phyloP scores from a whole-genome alignment of 192 early-diverging fungal genomes.

The Endogone sp. region DNA sequence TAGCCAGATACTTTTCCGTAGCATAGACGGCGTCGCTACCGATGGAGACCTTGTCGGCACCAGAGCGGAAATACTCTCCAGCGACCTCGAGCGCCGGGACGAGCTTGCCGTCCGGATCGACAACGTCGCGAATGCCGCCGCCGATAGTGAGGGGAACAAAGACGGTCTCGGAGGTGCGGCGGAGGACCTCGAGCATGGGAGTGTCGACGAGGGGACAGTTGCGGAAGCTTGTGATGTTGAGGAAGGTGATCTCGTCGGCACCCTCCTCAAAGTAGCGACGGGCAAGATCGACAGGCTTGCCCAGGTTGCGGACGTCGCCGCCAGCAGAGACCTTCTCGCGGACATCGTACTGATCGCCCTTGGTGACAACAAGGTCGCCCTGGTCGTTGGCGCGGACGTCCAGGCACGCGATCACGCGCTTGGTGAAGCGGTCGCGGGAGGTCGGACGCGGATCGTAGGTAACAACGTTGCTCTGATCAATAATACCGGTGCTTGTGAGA shows the following conservation, averaged over 20 bases:
- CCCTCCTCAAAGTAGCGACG: slow-evolving; percentile 90
- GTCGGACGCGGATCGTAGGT: slow-evolving; percentile 3
- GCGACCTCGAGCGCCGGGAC: slow-evolving; percentile 96
- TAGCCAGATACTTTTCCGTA: slow-evolving; percentile 76
- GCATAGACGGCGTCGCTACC: slow-evolving; percentile 99
- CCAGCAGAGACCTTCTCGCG: slow-evolving; percentile 59
- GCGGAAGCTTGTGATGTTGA: slow-evolving; percentile 98
- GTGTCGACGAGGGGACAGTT: slow-evolving; percentile 84
- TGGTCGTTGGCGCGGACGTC: slow-evolving; percentile 96
- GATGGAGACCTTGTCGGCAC: slow-evolving; percentile 99
- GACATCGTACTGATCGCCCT: slow-evolving; percentile 99
- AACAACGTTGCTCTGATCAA: slow-evolving; percentile 7
- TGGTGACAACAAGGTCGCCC: slow-evolving; percentile 98
- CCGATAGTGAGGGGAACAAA: slow-evolving; percentile 99
- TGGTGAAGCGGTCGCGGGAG: slow-evolving; percentile 61
- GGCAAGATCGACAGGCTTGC: slow-evolving; percentile 95
- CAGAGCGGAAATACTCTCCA: slow-evolving; percentile 96
- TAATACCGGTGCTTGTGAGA: slow-evolving; percentile 47
- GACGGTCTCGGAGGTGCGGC: slow-evolving; percentile 79
- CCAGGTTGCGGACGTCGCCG: slow-evolving; percentile 87
- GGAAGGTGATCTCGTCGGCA: slow-evolving; percentile 97
- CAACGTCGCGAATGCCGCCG: slow-evolving; percentile 93
- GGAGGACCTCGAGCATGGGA: slow-evolving; percentile 95
- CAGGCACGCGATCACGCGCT: slow-evolving; percentile 94
- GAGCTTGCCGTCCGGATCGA: slow-evolving; percentile 75